These are phyloP conservation scores for Fusarium poae DNA, from an alignment of 2,329 filamentous ascomycete species.

Conservation along the genomic window DNA sequence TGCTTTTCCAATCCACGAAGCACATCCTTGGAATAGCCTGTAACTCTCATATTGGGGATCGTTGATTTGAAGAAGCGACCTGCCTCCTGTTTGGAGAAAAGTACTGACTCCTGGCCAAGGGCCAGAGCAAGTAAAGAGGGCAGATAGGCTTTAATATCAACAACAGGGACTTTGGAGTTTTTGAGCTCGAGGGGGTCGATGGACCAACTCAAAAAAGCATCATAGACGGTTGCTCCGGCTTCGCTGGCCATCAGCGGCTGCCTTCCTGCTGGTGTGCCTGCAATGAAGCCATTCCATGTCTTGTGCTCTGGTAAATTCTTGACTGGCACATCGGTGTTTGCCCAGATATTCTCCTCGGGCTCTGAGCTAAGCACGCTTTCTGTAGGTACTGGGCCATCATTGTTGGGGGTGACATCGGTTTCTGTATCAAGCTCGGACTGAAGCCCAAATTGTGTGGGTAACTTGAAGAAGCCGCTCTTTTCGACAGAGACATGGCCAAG, in stretches of 20 bases:
- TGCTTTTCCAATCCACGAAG: slow-evolving; percentile 61
- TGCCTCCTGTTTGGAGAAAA: slow-evolving; percentile 73
- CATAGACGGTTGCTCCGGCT: slow-evolving; percentile 73
- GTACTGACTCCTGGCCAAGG: slow-evolving; percentile 77
- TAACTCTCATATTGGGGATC: slow-evolving; percentile 63
- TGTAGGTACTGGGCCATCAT: slow-evolving; percentile 10
- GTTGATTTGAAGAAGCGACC: slow-evolving; percentile 65
- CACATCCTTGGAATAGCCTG: slow-evolving; percentile 67
- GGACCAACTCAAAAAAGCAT: slow-evolving; percentile 67
- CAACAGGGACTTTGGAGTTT: slow-evolving; percentile 57
- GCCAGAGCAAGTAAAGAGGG: slow-evolving; percentile 74
- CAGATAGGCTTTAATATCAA: slow-evolving; percentile 64
- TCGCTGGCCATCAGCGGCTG: slow-evolving; percentile 74
- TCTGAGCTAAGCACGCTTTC: slow-evolving; percentile 26
- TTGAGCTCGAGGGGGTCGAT: slow-evolving; percentile 57
- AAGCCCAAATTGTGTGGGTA: slow-evolving; percentile 35
- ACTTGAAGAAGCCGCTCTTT: slow-evolving; percentile 52
- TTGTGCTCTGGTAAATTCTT: slow-evolving; percentile 61
- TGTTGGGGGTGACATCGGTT: slow-evolving; percentile 9
- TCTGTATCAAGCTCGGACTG: slow-evolving; percentile 21
- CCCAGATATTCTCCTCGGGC: slow-evolving; percentile 59
- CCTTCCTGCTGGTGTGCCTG: slow-evolving; percentile 52
- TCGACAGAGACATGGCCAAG: slow-evolving; percentile 41
- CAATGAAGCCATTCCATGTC: slow-evolving; percentile 78
- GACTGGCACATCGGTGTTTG: slow-evolving; percentile 53